Base-by-base conservation (phyloP, 805 yeast species). In the Clavispora phyllophila region DNA sequence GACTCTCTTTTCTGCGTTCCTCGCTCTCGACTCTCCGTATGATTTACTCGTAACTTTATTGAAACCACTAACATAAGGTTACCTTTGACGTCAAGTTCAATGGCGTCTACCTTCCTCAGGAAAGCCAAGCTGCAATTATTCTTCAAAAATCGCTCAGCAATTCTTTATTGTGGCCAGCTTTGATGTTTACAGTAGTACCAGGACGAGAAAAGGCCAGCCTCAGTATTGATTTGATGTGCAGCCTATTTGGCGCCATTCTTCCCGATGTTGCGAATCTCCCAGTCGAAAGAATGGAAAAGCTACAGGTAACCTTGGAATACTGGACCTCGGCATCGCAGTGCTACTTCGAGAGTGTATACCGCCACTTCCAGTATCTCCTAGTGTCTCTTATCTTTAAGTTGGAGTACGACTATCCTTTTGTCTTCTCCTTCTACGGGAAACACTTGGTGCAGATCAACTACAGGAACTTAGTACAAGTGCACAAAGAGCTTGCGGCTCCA, bases 351-450 rank as follows among this genome's bases (percentile, higher is more conserved):
- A 42, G 40, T 13, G 12, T 51, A n/a, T 22, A 41, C 25, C 47
- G 43, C n/a, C 44, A 49, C 15, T 43, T 62, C 24, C 58, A 60
- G 40, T 59, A 57, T 38, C 41, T 52, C 42, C 36, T 61, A 12
- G 29, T 51, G 1, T 54, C 63, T 5, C 40, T 58, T 24, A 17
- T 63, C 8, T 18, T 65, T n/a, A 49, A 60, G n/a, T 44, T 62
- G 6, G 72, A 66, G 44, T 40, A 37, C 32, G 38, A 41, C 24
- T 61, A 42, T 37, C 70, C 72, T 1, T 54, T 65, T 24, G 53
- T 61, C 3, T 65, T 65, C 33, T 63, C 69, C 17, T 50, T 51
- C 13, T 51, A 56, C 39, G 68, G 67, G 1, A 47, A 67, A 25
- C 53, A 45, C 17, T 46, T 57, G 22, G 47, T 64, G 18, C 45